Base-by-base conservation (phyloP, 2,329 filamentous ascomycete genomes). In the Lomentospora prolificans region DNA sequence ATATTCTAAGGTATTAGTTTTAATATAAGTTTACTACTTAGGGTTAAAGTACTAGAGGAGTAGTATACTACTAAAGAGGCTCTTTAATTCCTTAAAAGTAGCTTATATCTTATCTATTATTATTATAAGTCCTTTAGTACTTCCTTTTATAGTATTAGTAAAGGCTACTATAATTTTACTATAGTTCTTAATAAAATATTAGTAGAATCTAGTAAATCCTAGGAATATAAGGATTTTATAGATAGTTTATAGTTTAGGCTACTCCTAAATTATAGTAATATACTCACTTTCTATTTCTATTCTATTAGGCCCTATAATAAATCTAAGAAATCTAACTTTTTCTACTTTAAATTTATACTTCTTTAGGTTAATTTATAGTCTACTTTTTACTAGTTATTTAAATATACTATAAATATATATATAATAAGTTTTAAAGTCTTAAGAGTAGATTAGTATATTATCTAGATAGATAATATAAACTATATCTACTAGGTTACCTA, bases 391-490 rank as follows among this genome's bases (percentile, higher is more conserved):
- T 30, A 31, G 8, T 12, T n/a, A n/a, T 50, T 48, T 12, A 30
- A 55, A 10, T 14, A 33, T 9, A 30, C n/a, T 17, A 10, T 55
- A 48, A 19, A 55, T 30, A 48, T 55, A 48, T 14, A 48, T 3
- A 17, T 55, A 57, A 55, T 60, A 59, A 33, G 54, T 48, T 14
- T 57, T 55, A 53, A 39, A 31, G 5, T 27, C 50, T 12, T 58
- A 53, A 53, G 41, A 57, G 46, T 52, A 59, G 30, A 60, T 58
- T 41, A 58, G 25, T n/a, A 61, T 60, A 60, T 58, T 59, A 59
- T 59, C 53, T 44, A 59, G 27, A 24, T 60, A 58, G 39, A 57
- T 55, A 52, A 58, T 60, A 57, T 59, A 50, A 58, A 57, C 27
- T 58, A 17, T 1, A 53, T n/a, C 41, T 55, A 48, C n/a, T 44